Percentiles rank a stretch among this genome's conserved stretches.
Conservation (phyloP, 495 filamentous ascomycete species). For the Aspergillus affinis region DNA sequence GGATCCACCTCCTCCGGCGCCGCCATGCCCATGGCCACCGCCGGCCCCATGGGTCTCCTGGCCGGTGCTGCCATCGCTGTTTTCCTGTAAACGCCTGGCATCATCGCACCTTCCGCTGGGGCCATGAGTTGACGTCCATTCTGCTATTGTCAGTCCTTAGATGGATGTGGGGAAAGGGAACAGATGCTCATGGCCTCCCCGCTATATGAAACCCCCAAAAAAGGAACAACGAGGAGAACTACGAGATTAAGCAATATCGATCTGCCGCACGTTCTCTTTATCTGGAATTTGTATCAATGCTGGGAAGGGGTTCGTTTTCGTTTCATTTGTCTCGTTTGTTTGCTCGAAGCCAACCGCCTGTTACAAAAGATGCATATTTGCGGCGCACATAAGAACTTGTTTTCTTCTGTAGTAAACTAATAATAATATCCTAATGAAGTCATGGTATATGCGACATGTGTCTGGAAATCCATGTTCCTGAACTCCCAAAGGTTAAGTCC, state of each 20-base stretch:
- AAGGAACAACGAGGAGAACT: constrained; percentile 1
- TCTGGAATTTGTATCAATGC: constrained; percentile 21
- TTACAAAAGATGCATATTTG: constrained; percentile 22
- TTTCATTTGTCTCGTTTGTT: constrained; percentile 7
- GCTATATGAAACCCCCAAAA: not conserved
- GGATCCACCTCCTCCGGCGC: constrained; percentile 30
- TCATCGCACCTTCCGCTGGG: not conserved
- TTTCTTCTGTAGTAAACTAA: constrained; percentile 13
- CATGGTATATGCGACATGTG: constrained; percentile 21
- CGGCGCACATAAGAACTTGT: constrained; percentile 28
- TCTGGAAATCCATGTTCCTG: not conserved
- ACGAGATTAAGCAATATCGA: constrained; percentile 33
- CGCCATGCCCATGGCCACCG: constrained; percentile 36
- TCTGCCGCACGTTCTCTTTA: constrained; percentile 20
- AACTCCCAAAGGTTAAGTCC: not conserved
- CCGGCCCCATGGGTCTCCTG: constrained; percentile 41
- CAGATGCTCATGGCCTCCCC: not conserved
- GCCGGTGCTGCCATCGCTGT: constrained; percentile 48
- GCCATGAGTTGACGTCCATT: constrained; percentile 1
- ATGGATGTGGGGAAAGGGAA: constrained; percentile 1
- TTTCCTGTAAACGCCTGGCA: constrained; percentile 39
- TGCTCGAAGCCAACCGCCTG: constrained; percentile 14
- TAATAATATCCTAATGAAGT: constrained; percentile 26
- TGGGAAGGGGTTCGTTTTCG: constrained; percentile 17
- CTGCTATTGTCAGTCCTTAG: constrained; percentile 3